These are phyloP conservation scores for Halophytophthora polymorphica DNA, from an alignment of 352 stramenopile species.

Conservation along the genomic window DNA sequence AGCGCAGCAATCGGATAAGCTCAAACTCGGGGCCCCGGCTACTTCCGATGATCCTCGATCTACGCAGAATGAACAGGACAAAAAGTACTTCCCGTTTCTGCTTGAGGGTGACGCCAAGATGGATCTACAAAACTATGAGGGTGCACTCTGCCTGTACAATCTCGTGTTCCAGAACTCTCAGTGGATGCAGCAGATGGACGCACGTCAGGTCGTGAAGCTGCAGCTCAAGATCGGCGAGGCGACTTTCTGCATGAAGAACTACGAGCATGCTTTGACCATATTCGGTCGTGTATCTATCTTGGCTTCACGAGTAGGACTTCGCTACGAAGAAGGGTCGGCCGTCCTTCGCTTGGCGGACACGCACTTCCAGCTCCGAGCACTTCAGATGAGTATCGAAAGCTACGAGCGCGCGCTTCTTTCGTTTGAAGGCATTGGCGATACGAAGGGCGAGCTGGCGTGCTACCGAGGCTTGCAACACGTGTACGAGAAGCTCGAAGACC, in stretches of 20 bases:
- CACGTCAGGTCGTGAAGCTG: conserved; percentile 23
- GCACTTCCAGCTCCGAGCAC: conserved; percentile 36
- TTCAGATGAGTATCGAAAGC: conserved; percentile 46
- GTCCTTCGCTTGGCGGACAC: conserved; percentile 30
- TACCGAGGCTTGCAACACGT: conserved; percentile 54
- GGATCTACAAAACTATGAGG: conserved; percentile 46
- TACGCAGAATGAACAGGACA: conserved; percentile 10
- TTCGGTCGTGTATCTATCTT: conserved; percentile 48
- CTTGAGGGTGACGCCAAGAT: conserved; percentile 62
- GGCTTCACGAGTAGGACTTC: conserved; percentile 21
- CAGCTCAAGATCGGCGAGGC: conserved; percentile 38
- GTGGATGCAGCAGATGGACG: conserved; percentile 40
- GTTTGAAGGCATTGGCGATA: conserved; percentile 48
- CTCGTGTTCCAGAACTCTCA: conserved; percentile 31
- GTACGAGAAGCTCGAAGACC: conserved; percentile 50
- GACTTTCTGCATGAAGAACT: conserved; percentile 33
- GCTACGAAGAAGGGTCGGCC: conserved; percentile 32
- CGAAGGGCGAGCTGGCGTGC: conserved; percentile 42
- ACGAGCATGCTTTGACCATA: conserved; percentile 46
- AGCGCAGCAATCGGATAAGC: conserved; percentile 27
- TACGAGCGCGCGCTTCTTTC: conserved; percentile 53
- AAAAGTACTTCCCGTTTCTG: conserved; percentile 44
- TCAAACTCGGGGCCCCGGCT: neutral
- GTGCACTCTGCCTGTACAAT: conserved; percentile 41
- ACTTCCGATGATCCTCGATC: conserved; percentile 1